Percentiles rank a stretch among this genome's conserved stretches.
These are phyloP conservation scores for Fusarium siculi DNA, from an alignment of 2,329 filamentous ascomycete genomes.

Conservation along the genomic window DNA sequence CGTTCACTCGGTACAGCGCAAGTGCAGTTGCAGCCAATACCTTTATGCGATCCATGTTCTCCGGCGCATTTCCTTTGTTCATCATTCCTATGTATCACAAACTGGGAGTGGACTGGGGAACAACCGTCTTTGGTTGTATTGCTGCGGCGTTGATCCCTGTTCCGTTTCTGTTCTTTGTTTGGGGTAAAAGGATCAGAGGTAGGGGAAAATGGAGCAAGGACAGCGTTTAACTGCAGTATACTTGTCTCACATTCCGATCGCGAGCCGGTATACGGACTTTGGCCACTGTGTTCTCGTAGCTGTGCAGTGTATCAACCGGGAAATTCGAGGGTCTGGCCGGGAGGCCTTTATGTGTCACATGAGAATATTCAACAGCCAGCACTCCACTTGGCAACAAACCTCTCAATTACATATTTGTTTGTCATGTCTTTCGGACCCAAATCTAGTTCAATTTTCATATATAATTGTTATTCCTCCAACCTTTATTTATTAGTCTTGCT, in stretches of 20 bases:
- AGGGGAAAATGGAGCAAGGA: background rate
- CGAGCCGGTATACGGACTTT: rapidly evolving
- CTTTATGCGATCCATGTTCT: slow-evolving; percentile 4
- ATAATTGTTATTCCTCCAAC: rapidly evolving
- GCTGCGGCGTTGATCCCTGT: background rate
- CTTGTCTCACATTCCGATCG: rapidly evolving
- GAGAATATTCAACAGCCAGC: rapidly evolving
- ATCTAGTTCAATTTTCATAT: background rate
- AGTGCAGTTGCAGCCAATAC: background rate
- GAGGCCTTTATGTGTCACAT: no score
- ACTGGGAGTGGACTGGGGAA: slow-evolving; percentile 1
- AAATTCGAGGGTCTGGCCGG: no score
- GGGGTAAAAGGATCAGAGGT: background rate
- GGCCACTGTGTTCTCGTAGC: rapidly evolving
- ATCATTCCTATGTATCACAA: background rate
- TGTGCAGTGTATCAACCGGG: rapidly evolving
- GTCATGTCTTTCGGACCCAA: rapidly evolving
- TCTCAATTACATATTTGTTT: rapidly evolving
- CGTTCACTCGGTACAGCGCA: background rate
- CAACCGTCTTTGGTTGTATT: background rate
- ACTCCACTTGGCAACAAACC: background rate
- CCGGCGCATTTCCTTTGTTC: background rate
- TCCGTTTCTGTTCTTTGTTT: background rate
- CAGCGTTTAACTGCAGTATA: background rate
- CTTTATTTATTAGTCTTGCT: rapidly evolving